Base-by-base conservation (phyloP, 345 rosid genomes). In the Salix udensis region DNA sequence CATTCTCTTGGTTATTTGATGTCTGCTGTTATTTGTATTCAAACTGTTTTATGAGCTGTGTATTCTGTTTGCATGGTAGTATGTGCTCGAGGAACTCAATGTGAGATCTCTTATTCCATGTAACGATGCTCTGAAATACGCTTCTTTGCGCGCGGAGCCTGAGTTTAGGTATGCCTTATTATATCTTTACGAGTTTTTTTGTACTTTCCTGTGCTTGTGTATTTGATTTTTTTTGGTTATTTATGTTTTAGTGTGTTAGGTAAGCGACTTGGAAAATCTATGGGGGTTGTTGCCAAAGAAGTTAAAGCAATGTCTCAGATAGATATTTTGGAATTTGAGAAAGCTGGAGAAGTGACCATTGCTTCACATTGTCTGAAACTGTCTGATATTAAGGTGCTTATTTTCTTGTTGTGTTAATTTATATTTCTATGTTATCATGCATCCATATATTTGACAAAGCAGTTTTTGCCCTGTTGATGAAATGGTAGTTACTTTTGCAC, bases 81-180 rank as follows among this genome's bases (percentile, higher is more conserved):
- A 91, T 88, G 94, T 94, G 69, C 81, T 92, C 44, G 99, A 92
- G 85, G 99, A 94, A 78, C 97, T 96, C 65, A 96, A 96, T 79
- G 88, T 94, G 70, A 84, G 90, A 84, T 86, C 88, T 67, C 96
- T 96, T 79, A 81, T 88, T 26, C 87, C 99, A 10, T 94, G 97
- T 76, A 85, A 83, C 78, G 97, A 94, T 82, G 84, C 94, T 70
- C 86, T 92, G 86, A 90, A 90, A 86, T 96, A 91, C 85, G 93
- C 98, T 62, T 86, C 90, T 75, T 81, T 94, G 61, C 94, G 94
- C 24, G 98, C 97, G 15, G 99, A 94, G 83, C 99, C 99, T 26
- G 99, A 96, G 80, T 96, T 94, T 76, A 94, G 98, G 99, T 92
- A 79, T 71, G 84, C 31, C 66, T 52, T 81, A 36, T 71, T 73